Conservation (phyloP, 768 basidiomycete species). For the Boletus fagicola region DNA sequence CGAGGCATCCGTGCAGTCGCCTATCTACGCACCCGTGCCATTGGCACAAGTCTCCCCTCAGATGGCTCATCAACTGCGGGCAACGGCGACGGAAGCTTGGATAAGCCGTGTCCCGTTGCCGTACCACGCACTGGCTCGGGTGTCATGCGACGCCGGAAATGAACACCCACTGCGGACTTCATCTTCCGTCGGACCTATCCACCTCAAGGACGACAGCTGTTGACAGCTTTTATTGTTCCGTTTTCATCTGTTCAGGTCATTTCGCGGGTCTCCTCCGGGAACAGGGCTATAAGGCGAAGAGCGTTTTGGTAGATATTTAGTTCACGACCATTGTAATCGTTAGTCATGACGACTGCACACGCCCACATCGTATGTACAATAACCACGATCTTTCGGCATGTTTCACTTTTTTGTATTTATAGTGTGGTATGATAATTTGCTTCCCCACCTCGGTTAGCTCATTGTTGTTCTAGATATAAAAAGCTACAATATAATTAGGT, state of each 20-base stretch:
- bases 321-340: slow-evolving; percentile 4
- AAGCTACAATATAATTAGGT: neutral
- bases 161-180: neutral
- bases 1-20: too few relatives aligned
- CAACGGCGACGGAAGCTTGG: slow-evolving; percentile 68
- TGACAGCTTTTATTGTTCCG: neutral
- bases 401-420: slow-evolving; percentile 6
- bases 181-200: slow-evolving; percentile 21
- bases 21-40: slow-evolving; percentile 70
- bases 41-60: slow-evolving; percentile 53
- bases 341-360: slow-evolving; percentile 2
- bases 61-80: slow-evolving; percentile 48
- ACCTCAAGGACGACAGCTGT: slow-evolving; percentile 13
- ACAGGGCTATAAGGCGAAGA: neutral
- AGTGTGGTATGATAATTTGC: slow-evolving; percentile 6
- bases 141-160: slow-evolving; percentile 1
- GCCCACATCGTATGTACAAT: slow-evolving; percentile 10
- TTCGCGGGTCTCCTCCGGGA: neutral
- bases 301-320: neutral
- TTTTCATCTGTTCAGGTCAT: neutral
- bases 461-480: neutral
- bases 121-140: neutral
- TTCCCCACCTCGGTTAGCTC: neutral
- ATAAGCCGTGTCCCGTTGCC: slow-evolving; percentile 33
- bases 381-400: slow-evolving; percentile 3